Evolutionary conservation across 108 stramenopile species (phyloP).

Genomic region (Cylindrotheca fusiformis): DNA sequence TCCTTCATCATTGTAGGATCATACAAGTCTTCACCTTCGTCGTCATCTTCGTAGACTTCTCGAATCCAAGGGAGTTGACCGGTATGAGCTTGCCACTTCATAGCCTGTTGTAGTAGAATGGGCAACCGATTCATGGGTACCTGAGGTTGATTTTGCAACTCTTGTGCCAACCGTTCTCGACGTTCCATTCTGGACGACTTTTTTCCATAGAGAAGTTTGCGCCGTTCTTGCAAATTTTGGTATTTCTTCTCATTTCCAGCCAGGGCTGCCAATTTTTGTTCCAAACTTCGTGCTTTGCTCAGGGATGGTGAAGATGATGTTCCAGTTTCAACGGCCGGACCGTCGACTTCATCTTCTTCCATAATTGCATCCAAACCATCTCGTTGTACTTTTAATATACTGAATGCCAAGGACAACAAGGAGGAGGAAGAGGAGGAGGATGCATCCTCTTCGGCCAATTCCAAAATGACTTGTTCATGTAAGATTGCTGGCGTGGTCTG

Average conservation of each 20-base stretch:
- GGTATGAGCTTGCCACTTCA: slow-evolving; percentile 84
- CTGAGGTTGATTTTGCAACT: slow-evolving; percentile 48
- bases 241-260: slow-evolving; percentile 38
- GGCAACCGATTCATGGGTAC: slow-evolving; percentile 71
- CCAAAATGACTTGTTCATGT: slow-evolving; percentile 31
- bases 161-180: slow-evolving; percentile 64
- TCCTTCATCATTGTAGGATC: slow-evolving; percentile 5
- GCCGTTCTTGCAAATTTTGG: slow-evolving; percentile 4
- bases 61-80: slow-evolving; percentile 59
- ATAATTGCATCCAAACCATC: slow-evolving; percentile 23
- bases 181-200: slow-evolving; percentile 41
- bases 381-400: slow-evolving; percentile 18
- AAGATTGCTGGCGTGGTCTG: slow-evolving; percentile 27
- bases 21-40: slow-evolving; percentile 19
- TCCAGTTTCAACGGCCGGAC: too few species aligned
- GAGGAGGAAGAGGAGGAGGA: not conserved
- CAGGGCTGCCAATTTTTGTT: slow-evolving; percentile 65
- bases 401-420: slow-evolving; percentile 20
- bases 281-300: slow-evolving; percentile 38
- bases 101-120: slow-evolving; percentile 86
- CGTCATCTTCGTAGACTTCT: slow-evolving; percentile 37
- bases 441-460: slow-evolving; percentile 26
- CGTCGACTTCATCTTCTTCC: slow-evolving; percentile 15
- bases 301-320: slow-evolving; percentile 21
- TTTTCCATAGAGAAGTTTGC: slow-evolving; percentile 12